Conservation (phyloP, 1,139 yeast species). For the Maudiozyma humilis region DNA sequence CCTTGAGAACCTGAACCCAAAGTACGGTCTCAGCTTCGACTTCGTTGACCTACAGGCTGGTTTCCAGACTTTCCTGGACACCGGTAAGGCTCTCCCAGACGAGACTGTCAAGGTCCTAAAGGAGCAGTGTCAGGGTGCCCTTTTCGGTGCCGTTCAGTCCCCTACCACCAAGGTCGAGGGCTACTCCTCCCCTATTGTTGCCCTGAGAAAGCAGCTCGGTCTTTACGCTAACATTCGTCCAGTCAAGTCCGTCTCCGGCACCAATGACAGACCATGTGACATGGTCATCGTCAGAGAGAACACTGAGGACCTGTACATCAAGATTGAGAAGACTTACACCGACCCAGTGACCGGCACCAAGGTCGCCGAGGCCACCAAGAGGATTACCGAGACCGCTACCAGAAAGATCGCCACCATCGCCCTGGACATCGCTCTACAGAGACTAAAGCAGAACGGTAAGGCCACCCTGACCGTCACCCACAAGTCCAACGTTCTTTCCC, state of each 20-base stretch:
- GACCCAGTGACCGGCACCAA: slow-evolving; percentile 68
- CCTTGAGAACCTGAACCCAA: slow-evolving; percentile 69
- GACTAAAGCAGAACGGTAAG: slow-evolving; percentile 72
- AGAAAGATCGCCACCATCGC: slow-evolving; percentile 84
- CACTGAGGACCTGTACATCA: slow-evolving; percentile 93
- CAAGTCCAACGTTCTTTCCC: slow-evolving; percentile 89
- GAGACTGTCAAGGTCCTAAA: slow-evolving; percentile 76
- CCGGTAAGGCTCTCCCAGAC: slow-evolving; percentile 93
- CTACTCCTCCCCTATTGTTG: slow-evolving; percentile 96
- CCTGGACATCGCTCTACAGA: slow-evolving; percentile 81
- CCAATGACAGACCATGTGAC: slow-evolving; percentile 76
- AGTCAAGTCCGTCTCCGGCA: slow-evolving; percentile 82
- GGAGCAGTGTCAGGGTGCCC: slow-evolving; percentile 87
- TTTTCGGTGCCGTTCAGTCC: slow-evolving; percentile 94
- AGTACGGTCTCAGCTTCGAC: slow-evolving; percentile 70
- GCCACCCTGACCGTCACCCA: slow-evolving; percentile 83
- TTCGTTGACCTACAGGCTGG: slow-evolving; percentile 90
- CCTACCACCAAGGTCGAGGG: slow-evolving; percentile 93
- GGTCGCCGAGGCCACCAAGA: slow-evolving; percentile 95
- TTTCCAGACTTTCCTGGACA: slow-evolving; percentile 80
- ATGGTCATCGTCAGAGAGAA: slow-evolving; percentile 97
- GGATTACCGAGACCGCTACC: slow-evolving; percentile 85
- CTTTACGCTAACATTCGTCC: slow-evolving; percentile 96
- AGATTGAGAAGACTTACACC: slow-evolving; percentile 73
- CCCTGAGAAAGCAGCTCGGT: slow-evolving; percentile 89